These are phyloP conservation scores for Lentinula aciculospora DNA, from an alignment of 768 basidiomycete genomes.

Conservation along the genomic window DNA sequence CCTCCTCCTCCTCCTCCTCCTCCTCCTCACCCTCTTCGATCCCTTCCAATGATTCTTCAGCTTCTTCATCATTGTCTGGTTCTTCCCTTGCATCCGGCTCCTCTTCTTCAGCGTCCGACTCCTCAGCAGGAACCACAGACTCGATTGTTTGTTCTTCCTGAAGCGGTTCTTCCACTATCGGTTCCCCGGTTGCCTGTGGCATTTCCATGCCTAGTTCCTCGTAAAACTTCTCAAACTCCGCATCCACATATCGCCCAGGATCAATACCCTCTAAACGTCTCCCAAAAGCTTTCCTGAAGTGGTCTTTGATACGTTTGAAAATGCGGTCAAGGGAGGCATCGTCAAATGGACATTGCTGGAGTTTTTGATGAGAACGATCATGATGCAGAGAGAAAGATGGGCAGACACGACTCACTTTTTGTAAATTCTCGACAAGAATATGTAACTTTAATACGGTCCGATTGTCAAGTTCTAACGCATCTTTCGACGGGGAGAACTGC, in stretches of 20 bases:
- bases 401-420: constrained; percentile 39
- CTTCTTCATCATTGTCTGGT: not conserved
- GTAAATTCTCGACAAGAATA: constrained; percentile 43
- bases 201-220: constrained; percentile 35
- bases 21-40: not conserved
- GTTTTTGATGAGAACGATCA: not conserved
- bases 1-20: not conserved
- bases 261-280: constrained; percentile 36
- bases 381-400: constrained; percentile 1
- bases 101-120: not conserved
- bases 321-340: constrained; percentile 49
- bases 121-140: not conserved
- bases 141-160: constrained; percentile 25
- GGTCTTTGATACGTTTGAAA: constrained; percentile 46
- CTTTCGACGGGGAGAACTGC: constrained; percentile 32
- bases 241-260: constrained; percentile 27
- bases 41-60: not conserved
- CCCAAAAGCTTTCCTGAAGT: constrained; percentile 37
- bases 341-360: constrained; percentile 56
- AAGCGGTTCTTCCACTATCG: constrained; percentile 13
- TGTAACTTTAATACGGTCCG: constrained; percentile 40
- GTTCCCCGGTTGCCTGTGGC: constrained; percentile 11
- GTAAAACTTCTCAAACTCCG: constrained; percentile 34
- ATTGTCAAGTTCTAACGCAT: constrained; percentile 18
- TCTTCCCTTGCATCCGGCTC: not conserved